Base-by-base conservation (phyloP, 2,329 filamentous ascomycete genomes). In the Cytospora mali region DNA sequence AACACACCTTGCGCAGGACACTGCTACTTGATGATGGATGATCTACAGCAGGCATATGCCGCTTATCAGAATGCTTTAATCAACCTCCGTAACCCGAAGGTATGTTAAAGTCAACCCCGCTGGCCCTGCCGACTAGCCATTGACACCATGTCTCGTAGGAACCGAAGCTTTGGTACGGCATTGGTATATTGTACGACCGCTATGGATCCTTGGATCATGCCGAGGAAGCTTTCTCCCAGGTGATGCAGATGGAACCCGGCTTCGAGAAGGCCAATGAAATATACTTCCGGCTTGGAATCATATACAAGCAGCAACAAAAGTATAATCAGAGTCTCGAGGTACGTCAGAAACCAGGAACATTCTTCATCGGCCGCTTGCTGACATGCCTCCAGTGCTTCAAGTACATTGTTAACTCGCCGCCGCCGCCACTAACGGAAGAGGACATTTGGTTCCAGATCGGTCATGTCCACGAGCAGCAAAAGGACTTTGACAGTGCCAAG, bases 361-460 rank as follows among this genome's bases (percentile, higher is more conserved):
- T 35, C 42, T n/a, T 7, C 31, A 25, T n/a, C 16, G 46, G 11
- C 9, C 48, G 28, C 50, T 67, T 70, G 70, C 71, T 75, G 64
- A 76, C 67, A 51, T 33, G 10, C 64, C 11, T 64, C 18, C 63
- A 97, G 92, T 98, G 95, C 81, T 99, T 99, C 81, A 95, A 95
- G 77, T 98, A 97, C 74, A 99, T 99, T 69, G 93, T 98, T 67
- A 90, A 86, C 69, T 93, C 96, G 58, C 94, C 95, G 29, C 95
- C 95, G 3, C 88, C 92, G 4, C 95, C 95, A 2, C 77, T 99
- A 70, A 97, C 93, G 0, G 93, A 98, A 75, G 94, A 98, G 75
- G 95, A 99, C 71, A 99, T 99, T 65, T 98, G 94, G 94, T 99
- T 99, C 80, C 95, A 99, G 76, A 98, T 99, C 72, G 95, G 95